A percentile compares a stretch with the other conserved stretches of the same genome.
Evolutionary conservation across 768 basidiomycete genomes (phyloP).

Genomic region (Xerocomellus amylosporus): DNA sequence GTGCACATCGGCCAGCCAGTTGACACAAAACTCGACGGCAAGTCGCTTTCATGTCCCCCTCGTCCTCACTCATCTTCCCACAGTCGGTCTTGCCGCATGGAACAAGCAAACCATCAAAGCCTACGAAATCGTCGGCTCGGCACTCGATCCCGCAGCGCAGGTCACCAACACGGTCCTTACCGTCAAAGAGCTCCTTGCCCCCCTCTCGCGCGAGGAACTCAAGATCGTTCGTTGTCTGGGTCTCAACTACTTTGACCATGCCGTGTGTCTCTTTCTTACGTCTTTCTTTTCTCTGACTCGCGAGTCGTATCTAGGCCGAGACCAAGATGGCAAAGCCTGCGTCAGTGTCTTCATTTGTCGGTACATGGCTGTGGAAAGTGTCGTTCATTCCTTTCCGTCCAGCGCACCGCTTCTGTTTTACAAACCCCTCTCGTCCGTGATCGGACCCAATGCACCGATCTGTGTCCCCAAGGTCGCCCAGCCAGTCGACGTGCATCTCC

Average conservation of each 20-base stretch:
- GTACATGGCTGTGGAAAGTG: background rate
- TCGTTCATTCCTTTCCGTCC: background rate
- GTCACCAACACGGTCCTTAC: constrained; percentile 64
- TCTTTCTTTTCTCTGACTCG: background rate
- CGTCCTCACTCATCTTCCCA: background rate
- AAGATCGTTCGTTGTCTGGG: constrained; percentile 74
- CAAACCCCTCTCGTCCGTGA: constrained; percentile 68
- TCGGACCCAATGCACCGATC: constrained; percentile 67
- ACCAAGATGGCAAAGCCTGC: constrained; percentile 59
- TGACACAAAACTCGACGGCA: constrained; percentile 63
- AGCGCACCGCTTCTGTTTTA: constrained; percentile 77
- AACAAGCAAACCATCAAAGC: constrained; percentile 58
- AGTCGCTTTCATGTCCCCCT: constrained; percentile 1
- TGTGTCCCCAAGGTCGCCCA: constrained; percentile 65
- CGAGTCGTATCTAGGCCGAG: constrained; percentile 49
- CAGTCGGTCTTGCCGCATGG: constrained; percentile 60
- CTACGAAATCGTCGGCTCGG: constrained; percentile 68
- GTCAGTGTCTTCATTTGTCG: constrained; percentile 38
- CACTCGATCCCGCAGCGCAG: constrained; percentile 62
- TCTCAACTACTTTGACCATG: constrained; percentile 83
- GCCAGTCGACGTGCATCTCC: constrained; percentile 64
- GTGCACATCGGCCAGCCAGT: constrained; percentile 80
- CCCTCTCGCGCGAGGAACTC: constrained; percentile 64
- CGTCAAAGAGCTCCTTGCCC: constrained; percentile 66
- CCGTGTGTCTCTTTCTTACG: constrained; percentile 41